Conservation (phyloP, 164 flowering plant species). For the Vitis labrusca region DNA sequence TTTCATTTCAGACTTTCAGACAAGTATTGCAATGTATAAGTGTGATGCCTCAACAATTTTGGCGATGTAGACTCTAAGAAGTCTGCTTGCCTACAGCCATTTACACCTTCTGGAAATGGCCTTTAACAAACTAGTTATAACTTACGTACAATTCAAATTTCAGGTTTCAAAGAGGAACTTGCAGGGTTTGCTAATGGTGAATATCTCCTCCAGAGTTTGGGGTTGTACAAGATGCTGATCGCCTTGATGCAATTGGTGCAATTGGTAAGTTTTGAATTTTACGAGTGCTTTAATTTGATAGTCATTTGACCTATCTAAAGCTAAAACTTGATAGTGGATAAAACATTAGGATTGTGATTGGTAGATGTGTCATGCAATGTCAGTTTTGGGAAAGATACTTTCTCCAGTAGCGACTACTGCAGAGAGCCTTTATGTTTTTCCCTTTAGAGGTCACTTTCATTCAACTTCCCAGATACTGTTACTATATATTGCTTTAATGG, state of each 20-base stretch:
- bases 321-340: background rate
- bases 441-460: no score
- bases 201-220: constrained; percentile 58
- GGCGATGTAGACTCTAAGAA: no score
- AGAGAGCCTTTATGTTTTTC: no score
- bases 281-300: background rate
- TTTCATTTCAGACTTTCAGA: background rate
- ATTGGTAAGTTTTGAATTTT: constrained; percentile 47
- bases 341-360: background rate
- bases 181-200: constrained; percentile 24
- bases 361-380: background rate
- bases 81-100: no score
- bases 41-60: no score
- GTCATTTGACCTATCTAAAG: background rate
- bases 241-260: constrained; percentile 96
- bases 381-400: no score
- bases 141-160: constrained; percentile 1
- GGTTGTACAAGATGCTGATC: constrained; percentile 95
- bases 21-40: no score
- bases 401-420: background rate
- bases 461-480: no score
- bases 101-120: no score
- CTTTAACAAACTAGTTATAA: background rate
- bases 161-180: constrained; percentile 82
- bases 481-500: background rate